Conservation (phyloP, 1,284 basidiomycete species). For the Sanghuangporus sanghuang region DNA sequence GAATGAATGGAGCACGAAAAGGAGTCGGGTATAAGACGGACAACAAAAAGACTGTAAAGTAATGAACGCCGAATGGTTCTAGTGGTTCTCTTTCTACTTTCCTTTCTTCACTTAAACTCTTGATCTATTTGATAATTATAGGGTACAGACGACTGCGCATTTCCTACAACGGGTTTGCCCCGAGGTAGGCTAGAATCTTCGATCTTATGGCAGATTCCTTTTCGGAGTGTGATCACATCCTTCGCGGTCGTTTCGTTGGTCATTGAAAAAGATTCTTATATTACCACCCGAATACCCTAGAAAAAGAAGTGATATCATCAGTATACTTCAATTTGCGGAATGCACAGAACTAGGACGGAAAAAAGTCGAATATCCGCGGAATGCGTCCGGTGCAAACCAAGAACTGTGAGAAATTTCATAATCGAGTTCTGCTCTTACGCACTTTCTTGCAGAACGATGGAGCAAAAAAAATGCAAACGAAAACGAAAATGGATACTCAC, state of each 20-base stretch:
- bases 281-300: background rate
- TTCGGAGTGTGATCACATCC: background rate
- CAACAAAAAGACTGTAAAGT: too few relatives aligned
- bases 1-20: too few relatives aligned
- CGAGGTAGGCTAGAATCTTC: background rate
- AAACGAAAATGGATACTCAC: slow-evolving; percentile 29
- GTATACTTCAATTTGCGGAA: background rate
- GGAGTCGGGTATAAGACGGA: too few relatives aligned
- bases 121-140: too few relatives aligned
- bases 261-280: background rate
- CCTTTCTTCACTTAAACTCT: too few relatives aligned
- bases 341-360: background rate
- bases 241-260: background rate
- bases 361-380: background rate
- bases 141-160: too few relatives aligned
- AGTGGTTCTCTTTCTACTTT: too few relatives aligned
- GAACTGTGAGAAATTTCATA: background rate
- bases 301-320: background rate
- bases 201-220: background rate
- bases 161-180: background rate
- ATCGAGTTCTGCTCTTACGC: background rate
- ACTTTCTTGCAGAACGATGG: background rate
- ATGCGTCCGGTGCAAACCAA: background rate
- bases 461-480: background rate
- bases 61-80: too few relatives aligned